Percentiles rank a stretch among this genome's conserved stretches.
These are phyloP conservation scores for Chlorella sp. DNA, from an alignment of 139 green algal species.

Conservation along the genomic window DNA sequence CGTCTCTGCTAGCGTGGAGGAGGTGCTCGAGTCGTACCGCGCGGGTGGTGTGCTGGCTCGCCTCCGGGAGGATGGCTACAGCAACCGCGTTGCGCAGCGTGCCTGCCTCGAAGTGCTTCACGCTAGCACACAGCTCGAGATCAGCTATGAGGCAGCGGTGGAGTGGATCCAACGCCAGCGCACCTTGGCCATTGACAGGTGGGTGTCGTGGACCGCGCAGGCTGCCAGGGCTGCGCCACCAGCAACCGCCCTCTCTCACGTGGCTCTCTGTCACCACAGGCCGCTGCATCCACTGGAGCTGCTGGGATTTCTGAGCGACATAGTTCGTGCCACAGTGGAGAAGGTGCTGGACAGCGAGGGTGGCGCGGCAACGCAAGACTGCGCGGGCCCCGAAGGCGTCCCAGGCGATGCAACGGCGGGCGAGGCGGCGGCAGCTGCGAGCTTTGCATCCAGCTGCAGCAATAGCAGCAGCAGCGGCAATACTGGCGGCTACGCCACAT, in stretches of 20 bases:
- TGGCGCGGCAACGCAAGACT: background rate
- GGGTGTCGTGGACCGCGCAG: background rate
- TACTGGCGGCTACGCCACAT: background rate
- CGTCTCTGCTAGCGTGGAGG: background rate
- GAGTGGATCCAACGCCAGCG: slow-evolving; percentile 25
- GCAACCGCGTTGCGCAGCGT: slow-evolving; percentile 30
- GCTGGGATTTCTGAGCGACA: slow-evolving; percentile 24
- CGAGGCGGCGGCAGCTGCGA: background rate
- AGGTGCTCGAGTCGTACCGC: slow-evolving; percentile 2
- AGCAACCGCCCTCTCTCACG: background rate
- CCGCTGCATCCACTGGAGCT: slow-evolving; percentile 34
- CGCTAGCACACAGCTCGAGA: slow-evolving; percentile 6
- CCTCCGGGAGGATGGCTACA: slow-evolving; percentile 5
- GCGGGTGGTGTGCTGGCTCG: background rate
- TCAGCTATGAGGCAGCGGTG: background rate
- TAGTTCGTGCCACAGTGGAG: too few relatives aligned
- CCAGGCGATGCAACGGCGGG: background rate
- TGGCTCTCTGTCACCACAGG: background rate
- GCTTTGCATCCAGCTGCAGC: background rate
- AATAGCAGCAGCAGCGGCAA: background rate
- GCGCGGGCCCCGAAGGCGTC: too few relatives aligned
- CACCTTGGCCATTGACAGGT: background rate
- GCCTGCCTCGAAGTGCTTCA: slow-evolving; percentile 36
- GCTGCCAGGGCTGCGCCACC: background rate
- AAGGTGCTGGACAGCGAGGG: slow-evolving; percentile 18